Evolutionary conservation across 192 early-diverging fungal genomes (phyloP).

Genomic region (Spinellus fusiger): DNA sequence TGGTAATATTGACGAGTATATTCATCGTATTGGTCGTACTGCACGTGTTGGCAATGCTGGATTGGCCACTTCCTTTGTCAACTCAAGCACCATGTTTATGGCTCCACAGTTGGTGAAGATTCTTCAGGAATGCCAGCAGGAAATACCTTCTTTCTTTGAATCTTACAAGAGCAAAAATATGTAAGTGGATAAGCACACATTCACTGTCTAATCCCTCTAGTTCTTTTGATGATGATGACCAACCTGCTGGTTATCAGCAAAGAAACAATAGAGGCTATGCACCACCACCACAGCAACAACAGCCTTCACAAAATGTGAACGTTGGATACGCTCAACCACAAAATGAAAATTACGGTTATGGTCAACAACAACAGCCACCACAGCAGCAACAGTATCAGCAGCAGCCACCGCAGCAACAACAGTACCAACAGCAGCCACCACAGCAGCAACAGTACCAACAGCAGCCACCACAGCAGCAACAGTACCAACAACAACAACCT

Average conservation of each 20-base stretch:
- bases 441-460: neutral
- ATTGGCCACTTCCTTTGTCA: conserved; percentile 51
- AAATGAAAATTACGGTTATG: neutral
- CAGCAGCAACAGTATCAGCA: neutral
- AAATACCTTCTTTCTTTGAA: conserved; percentile 51
- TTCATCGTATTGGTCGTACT: conserved; percentile 95
- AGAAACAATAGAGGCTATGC: no score
- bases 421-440: neutral
- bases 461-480: neutral
- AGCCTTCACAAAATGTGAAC: no score
- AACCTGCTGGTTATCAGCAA: no score
- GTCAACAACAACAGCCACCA: neutral
- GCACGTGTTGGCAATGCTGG: conserved; percentile 91
- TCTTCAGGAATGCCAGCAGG: conserved; percentile 49
- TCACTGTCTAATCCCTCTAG: no score
- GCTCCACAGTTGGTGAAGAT: conserved; percentile 46
- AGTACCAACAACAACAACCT: neutral
- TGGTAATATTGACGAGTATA: conserved; percentile 75
- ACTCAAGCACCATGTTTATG: conserved; percentile 26
- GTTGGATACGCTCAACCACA: neutral
- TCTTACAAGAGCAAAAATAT: conserved; percentile 16
- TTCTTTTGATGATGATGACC: no score
- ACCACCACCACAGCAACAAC: no score
- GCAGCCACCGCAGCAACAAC: neutral
- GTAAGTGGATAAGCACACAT: no score